phyloP scores from a whole-genome alignment of 768 basidiomycete species.

The Kwoniella dendrophila region DNA sequence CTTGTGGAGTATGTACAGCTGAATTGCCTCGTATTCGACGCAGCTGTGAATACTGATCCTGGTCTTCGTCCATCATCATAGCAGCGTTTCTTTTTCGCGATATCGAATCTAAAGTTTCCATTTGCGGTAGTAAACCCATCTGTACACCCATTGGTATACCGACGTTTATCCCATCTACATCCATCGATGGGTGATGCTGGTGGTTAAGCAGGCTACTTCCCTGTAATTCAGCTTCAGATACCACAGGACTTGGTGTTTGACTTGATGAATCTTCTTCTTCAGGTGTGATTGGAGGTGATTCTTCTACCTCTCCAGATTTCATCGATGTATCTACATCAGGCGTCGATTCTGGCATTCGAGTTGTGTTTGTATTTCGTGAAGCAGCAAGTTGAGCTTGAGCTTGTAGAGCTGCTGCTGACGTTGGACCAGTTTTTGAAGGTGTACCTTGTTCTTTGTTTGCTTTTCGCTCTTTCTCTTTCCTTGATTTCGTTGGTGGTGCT shows the following conservation, averaged over 20 bases:
- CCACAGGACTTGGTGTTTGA: constrained; percentile 41
- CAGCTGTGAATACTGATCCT: constrained; percentile 37
- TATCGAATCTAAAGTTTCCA: constrained; percentile 23
- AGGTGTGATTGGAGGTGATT: constrained; percentile 31
- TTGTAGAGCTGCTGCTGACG: constrained; percentile 45
- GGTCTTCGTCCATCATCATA: constrained; percentile 41
- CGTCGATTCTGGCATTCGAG: constrained; percentile 29
- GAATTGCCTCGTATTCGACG: constrained; percentile 33
- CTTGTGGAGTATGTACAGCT: constrained; percentile 43
- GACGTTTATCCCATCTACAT: constrained; percentile 31
- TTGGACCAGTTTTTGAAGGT: constrained; percentile 40
- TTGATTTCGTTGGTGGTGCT: constrained; percentile 62
- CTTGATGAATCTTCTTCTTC: constrained; percentile 39
- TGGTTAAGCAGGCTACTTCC: constrained; percentile 10
- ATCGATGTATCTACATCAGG: constrained; percentile 35
- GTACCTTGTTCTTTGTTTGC: constrained; percentile 37
- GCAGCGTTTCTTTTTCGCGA: constrained; percentile 38
- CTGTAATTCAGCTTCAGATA: constrained; percentile 4
- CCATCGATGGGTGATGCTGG: constrained; percentile 21
- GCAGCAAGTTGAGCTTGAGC: constrained; percentile 42
- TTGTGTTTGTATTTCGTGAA: not conserved
- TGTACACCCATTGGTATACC: constrained; percentile 18
- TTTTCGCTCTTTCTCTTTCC: constrained; percentile 51
- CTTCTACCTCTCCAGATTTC: constrained; percentile 35
- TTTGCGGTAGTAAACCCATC: constrained; percentile 20